These are phyloP conservation scores for Candida coquimbonensis DNA, from an alignment of 805 yeast genomes.

Conservation along the genomic window DNA sequence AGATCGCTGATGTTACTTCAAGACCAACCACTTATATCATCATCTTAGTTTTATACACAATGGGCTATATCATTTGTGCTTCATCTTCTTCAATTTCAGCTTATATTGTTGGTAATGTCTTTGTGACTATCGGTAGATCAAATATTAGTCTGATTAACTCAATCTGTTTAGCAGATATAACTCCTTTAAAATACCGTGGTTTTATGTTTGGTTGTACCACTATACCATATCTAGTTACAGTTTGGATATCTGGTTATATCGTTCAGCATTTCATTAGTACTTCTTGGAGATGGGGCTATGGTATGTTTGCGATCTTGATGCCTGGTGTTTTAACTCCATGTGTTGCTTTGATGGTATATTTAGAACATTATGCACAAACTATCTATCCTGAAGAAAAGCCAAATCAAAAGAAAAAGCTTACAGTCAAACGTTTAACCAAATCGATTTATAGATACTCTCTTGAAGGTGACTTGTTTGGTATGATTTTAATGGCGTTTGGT, in stretches of 20 bases:
- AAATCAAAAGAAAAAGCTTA: neutral
- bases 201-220: slow-evolving; percentile 29
- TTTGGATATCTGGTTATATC: slow-evolving; percentile 38
- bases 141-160: slow-evolving; percentile 30
- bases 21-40: slow-evolving; percentile 31
- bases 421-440: neutral
- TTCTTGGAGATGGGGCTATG: slow-evolving; percentile 47
- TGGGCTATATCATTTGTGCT: slow-evolving; percentile 32
- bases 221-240: slow-evolving; percentile 34
- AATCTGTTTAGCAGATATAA: slow-evolving; percentile 30
- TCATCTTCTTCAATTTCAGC: slow-evolving; percentile 28
- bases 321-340: slow-evolving; percentile 35
- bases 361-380: slow-evolving; percentile 26
- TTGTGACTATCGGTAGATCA: slow-evolving; percentile 31
- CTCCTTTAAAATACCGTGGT: slow-evolving; percentile 33
- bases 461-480: slow-evolving; percentile 34
- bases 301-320: slow-evolving; percentile 40
- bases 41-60: slow-evolving; percentile 25
- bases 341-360: slow-evolving; percentile 15
- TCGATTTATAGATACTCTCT: slow-evolving; percentile 14
- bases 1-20: slow-evolving; percentile 34
- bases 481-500: slow-evolving; percentile 32
- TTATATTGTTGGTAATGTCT: slow-evolving; percentile 31
- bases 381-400: neutral
- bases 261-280: slow-evolving; percentile 12